Base-by-base conservation (phyloP, 441 rosid species). In the Brassica hybrid region DNA sequence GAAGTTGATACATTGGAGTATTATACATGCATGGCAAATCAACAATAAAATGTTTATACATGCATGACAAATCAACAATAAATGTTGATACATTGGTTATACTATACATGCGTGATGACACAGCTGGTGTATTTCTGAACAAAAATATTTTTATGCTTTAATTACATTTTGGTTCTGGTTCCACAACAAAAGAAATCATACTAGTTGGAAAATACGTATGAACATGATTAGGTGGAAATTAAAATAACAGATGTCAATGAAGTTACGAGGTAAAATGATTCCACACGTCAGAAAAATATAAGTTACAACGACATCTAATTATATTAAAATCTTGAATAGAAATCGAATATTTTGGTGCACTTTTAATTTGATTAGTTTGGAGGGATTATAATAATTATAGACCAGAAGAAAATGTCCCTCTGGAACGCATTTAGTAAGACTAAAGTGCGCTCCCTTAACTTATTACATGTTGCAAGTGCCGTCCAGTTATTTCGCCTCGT, bases 401-500 rank as follows among this genome's bases (percentile, higher is more conserved):
- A 59, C 5, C 0, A 13, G 3, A 2, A 27, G 1, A 4, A 58
- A 30, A 65, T 0, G 67, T 72, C 65, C 21, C 21, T 45, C 52
- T 58, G 30, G 67, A 57, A 10, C 48, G 75, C 74, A 69, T 59
- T 19, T 59, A 67, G 6, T 0, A 66, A 4, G 5, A 57, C 34
- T 13, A 7, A 41, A 67, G n/a, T 30, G 52, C 23, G 74, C 17
- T 21, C 18, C 12, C 57, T 54, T 54, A 48, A 5, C 62, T 4
- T 19, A 16, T 60, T 64, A 54, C 59, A 61, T 73, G 75, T 76
- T 25, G 60, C 72, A 32, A 16, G 61, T 77, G 63, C 76, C 77
- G 81, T 78, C 81, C 81, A 67, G 5, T 61, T 59, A 50, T 72
- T 50, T 36, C 65, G 67, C 6, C 30, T 60, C 48, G 58, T 18